These are phyloP conservation scores for Erythrophleum fordii DNA, from an alignment of 306 rosid species.

Conservation along the genomic window DNA sequence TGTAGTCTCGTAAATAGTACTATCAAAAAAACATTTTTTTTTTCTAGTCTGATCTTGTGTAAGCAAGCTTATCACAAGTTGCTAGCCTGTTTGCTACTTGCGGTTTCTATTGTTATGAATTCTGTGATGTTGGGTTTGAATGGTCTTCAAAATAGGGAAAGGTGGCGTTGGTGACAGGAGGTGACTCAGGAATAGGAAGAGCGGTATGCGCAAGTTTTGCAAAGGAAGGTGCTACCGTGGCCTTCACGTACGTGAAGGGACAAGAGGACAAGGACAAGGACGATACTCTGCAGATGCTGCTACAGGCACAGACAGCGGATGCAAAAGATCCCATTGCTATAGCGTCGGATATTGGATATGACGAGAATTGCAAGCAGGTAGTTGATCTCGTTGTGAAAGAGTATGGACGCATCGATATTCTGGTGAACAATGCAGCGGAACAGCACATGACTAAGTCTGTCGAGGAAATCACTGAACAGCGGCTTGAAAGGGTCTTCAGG, in stretches of 20 bases:
- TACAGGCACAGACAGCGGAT: slow-evolving; percentile 39
- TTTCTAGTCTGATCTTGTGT: too few species aligned
- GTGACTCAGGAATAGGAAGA: slow-evolving; percentile 68
- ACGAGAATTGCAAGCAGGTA: slow-evolving; percentile 55
- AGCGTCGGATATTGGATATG: slow-evolving; percentile 55
- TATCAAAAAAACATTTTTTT: too few species aligned
- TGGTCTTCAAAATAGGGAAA: slow-evolving; percentile 47
- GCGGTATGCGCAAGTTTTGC: slow-evolving; percentile 51
- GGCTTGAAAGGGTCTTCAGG: slow-evolving; percentile 54
- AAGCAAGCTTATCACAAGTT: too few species aligned
- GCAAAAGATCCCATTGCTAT: slow-evolving; percentile 59
- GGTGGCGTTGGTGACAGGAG: slow-evolving; percentile 72
- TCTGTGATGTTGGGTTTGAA: neutral
- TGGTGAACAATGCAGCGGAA: slow-evolving; percentile 65
- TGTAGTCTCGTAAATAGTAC: neutral
- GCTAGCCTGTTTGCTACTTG: too few species aligned
- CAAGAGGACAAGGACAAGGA: slow-evolving; percentile 59
- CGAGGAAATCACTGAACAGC: slow-evolving; percentile 48
- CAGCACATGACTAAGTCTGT: slow-evolving; percentile 34
- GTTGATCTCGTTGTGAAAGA: slow-evolving; percentile 51
- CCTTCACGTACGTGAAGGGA: slow-evolving; percentile 65
- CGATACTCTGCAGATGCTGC: slow-evolving; percentile 49
- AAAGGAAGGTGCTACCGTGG: slow-evolving; percentile 63
- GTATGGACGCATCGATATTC: slow-evolving; percentile 54
- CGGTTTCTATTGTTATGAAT: too few species aligned